These are phyloP conservation scores for Aspergillus sp. DNA, from an alignment of 2,329 filamentous ascomycete genomes.

Conservation along the genomic window DNA sequence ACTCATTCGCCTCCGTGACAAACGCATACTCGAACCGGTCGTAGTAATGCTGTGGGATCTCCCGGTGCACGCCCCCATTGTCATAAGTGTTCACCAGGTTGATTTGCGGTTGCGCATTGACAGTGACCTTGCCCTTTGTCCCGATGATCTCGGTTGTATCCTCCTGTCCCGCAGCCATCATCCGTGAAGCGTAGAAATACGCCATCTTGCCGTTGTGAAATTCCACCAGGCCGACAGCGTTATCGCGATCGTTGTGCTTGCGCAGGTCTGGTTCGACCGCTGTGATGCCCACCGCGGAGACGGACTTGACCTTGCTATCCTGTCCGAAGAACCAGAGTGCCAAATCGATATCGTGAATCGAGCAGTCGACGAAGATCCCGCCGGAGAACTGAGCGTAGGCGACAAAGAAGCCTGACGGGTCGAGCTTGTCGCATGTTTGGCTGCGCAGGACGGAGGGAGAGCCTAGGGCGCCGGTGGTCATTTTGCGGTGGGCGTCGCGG, in stretches of 20 bases:
- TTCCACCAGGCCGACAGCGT: slow-evolving; percentile 58
- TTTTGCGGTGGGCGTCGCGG: slow-evolving; percentile 51
- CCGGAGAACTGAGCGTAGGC: slow-evolving; percentile 59
- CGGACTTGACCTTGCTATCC: slow-evolving; percentile 49
- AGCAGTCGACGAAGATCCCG: slow-evolving; percentile 65
- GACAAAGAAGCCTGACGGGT: slow-evolving; percentile 62
- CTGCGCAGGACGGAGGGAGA: slow-evolving; percentile 54
- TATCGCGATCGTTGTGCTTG: slow-evolving; percentile 55
- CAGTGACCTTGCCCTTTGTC: slow-evolving; percentile 56
- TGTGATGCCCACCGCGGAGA: slow-evolving; percentile 51
- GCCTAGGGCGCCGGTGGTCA: slow-evolving; percentile 52
- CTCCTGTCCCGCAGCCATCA: slow-evolving; percentile 63
- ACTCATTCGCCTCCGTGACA: slow-evolving; percentile 59
- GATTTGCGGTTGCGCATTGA: slow-evolving; percentile 54
- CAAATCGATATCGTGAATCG: slow-evolving; percentile 64
- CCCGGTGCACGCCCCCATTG: slow-evolving; percentile 48
- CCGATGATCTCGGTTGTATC: slow-evolving; percentile 63
- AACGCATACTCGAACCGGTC: slow-evolving; percentile 60
- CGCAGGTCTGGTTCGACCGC: slow-evolving; percentile 53
- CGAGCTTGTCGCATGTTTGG: slow-evolving; percentile 62
- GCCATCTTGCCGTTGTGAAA: slow-evolving; percentile 59
- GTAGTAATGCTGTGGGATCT: slow-evolving; percentile 59
- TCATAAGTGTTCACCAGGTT: slow-evolving; percentile 54
- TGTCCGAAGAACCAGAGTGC: slow-evolving; percentile 58
- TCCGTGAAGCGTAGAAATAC: slow-evolving; percentile 57